Evolutionary conservation across 768 basidiomycete genomes (phyloP).

Genomic region (Russula griseocarnosa): DNA sequence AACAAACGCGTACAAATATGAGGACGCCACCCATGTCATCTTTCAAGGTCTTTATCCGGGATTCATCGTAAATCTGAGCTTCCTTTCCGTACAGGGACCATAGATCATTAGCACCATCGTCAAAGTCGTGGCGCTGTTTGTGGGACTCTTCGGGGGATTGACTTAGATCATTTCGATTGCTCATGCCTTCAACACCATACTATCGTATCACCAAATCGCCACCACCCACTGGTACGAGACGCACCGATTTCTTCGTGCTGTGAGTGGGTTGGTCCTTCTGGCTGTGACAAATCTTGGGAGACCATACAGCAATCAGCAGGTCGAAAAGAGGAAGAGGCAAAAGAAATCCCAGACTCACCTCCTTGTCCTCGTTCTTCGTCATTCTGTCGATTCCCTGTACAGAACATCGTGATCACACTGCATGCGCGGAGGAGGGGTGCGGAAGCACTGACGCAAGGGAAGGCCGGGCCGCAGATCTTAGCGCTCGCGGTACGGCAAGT

Average conservation of each 20-base stretch:
- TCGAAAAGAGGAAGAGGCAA: neutral
- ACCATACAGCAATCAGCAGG: neutral
- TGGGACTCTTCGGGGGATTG: neutral
- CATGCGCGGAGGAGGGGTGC: neutral
- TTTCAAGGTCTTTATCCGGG: neutral
- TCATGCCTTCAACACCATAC: neutral
- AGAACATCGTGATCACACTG: neutral
- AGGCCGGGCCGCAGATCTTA: too few species aligned
- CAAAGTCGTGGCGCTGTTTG: neutral
- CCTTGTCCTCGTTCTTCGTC: neutral
- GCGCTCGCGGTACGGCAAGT: too few species aligned
- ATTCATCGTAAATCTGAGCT: neutral
- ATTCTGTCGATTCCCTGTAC: neutral
- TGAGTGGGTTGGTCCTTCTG: neutral
- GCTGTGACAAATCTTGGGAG: neutral
- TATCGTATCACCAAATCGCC: neutral
- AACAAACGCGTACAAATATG: neutral
- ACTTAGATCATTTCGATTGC: neutral
- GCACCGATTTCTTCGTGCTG: neutral
- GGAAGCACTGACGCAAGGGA: too few species aligned
- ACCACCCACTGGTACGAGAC: neutral
- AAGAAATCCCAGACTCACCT: neutral
- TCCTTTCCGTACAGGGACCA: neutral
- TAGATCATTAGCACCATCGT: neutral
- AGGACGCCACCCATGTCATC: neutral